These are phyloP conservation scores for Kuraishia floccosa DNA, from an alignment of 805 yeast species.

Conservation along the genomic window DNA sequence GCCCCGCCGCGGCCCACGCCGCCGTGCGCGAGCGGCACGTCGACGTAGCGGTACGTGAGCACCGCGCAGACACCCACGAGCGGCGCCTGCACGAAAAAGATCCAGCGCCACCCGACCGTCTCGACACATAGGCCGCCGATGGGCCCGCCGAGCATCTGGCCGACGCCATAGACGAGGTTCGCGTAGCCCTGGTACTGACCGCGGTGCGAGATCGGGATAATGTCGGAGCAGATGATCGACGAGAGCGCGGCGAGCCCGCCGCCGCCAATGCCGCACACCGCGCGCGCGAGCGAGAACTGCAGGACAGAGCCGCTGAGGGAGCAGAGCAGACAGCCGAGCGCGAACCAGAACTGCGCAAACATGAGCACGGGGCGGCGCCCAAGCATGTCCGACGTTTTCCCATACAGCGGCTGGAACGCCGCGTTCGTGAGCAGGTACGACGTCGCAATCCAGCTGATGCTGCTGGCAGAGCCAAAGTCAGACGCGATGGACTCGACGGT, in stretches of 20 bases:
- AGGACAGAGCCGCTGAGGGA: conserved; percentile 34
- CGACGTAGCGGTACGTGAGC: conserved; percentile 16
- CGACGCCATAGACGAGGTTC: conserved; percentile 68
- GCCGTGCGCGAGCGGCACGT: conserved; percentile 14
- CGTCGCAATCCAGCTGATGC: conserved; percentile 65
- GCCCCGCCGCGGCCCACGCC: conserved; percentile 8
- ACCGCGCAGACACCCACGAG: conserved; percentile 28
- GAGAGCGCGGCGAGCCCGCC: conserved; percentile 74
- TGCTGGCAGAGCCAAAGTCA: conserved; percentile 51
- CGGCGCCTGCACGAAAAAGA: conserved; percentile 50
- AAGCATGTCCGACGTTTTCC: conserved; percentile 61
- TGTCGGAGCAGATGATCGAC: conserved; percentile 69
- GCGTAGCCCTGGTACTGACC: conserved; percentile 83
- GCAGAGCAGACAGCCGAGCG: conserved; percentile 46
- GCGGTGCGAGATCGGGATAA: conserved; percentile 69
- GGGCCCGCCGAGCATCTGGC: conserved; percentile 66
- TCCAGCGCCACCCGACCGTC: conserved; percentile 52
- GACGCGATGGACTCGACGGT: conserved; percentile 55
- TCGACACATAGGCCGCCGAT: conserved; percentile 50
- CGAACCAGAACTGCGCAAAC: conserved; percentile 43
- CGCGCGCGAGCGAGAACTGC: conserved; percentile 48
- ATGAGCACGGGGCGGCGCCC: conserved; percentile 47
- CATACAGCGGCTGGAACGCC: conserved; percentile 65
- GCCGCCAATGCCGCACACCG: conserved; percentile 85
- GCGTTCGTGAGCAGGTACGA: conserved; percentile 58